Base-by-base conservation (phyloP, 1,284 basidiomycete species). In the Ustilago crameri region DNA sequence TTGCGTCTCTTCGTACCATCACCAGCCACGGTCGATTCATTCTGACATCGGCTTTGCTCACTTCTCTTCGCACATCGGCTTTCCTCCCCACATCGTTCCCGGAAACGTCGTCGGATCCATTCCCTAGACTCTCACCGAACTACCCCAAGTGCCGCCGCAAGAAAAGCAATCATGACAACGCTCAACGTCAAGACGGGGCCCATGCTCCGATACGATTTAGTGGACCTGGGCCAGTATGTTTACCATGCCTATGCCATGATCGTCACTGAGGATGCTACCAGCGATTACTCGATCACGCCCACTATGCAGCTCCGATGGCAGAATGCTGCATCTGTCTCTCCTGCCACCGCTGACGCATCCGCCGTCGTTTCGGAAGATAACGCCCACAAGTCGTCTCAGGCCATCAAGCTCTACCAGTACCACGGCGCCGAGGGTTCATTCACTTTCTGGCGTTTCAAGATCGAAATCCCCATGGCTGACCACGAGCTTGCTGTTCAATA, bases 361-460 rank as follows among this genome's bases (percentile, higher is more conserved):
- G 60, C 66, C 24, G 50, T 54, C 9, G 56, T 68, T 26, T 56
- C 63, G 7, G 61, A 71, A 8, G 41, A 59, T 9, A 55, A 73
- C 37, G 67, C 55, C 41, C 52, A 57, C 50, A 61, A 24, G 40
- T 45, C 57, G 38, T 70, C 71, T n/a, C 81, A 85, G 5, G 92
- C 90, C 2, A 88, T 92, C 69, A 90, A 91, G 79, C 88, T 98
- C 46, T 92, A 89, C 85, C 90, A 91, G 9, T 93, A 95, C 84
- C 86, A 87, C 18, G 90, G 90, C 17, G 51, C 45, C 55, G 89
- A 69, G 41, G 85, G 92, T 15, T 90, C 91, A 0, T 93, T 88
- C 81, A 93, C 92, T 1, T 98, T 98, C 85, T 98, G 93, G 92
- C 88, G 96, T 53, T 98, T 98, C 86, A 87, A 91, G 82, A 88